Evolutionary conservation across 2,329 filamentous ascomycete species (phyloP), one percentile per base, ranked within the genome.

Genomic region (Ilyonectria sp.): DNA sequence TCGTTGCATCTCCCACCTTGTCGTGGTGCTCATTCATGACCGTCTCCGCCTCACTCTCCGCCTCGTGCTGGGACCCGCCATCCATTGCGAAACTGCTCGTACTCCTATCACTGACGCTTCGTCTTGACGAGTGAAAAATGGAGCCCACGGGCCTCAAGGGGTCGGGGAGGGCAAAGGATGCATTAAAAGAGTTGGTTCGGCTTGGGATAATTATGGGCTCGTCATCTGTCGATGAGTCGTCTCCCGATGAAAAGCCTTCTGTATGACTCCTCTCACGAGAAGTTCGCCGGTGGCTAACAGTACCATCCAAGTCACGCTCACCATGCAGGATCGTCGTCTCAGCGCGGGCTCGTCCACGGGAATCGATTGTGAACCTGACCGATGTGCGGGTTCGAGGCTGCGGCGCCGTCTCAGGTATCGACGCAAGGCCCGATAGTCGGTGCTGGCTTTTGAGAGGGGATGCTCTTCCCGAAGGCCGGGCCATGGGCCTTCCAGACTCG

Each of bases 151-250:
- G 85, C 68, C 84, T 86, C 33, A 82, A 79, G 1, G 87, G 86
- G 60, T 89, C 86, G 0, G 87, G 87, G 8, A 89, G 78, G 2
- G 84, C 86, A 76, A 90, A 91, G 0, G 89, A 91, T 17, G 81
- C 75, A 53, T 77, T 78, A 62, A 91, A 91, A 1, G 81, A 82
- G 4, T 83, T 82, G 67, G 85, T 88, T 49, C 89, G 84, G 75
- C 89, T 91, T 33, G 89, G 89, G 44, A 92, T 89, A 56, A 91
- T 85, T 67, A 91, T 91, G 13, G 88, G 88, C 63, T 91, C 90
- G 60, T 91, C 89, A 68, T 92, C 90, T 4, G 85, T 86, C 0
- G 89, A 90, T 1, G 88, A 90, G 2, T 86, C 85, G 53, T 86
- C 85, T 33, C 87, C 84, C 0, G 85, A 86, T 6, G 84, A 85